Base-by-base conservation (phyloP, 768 basidiomycete genomes). In the Gymnopilus dilepis region DNA sequence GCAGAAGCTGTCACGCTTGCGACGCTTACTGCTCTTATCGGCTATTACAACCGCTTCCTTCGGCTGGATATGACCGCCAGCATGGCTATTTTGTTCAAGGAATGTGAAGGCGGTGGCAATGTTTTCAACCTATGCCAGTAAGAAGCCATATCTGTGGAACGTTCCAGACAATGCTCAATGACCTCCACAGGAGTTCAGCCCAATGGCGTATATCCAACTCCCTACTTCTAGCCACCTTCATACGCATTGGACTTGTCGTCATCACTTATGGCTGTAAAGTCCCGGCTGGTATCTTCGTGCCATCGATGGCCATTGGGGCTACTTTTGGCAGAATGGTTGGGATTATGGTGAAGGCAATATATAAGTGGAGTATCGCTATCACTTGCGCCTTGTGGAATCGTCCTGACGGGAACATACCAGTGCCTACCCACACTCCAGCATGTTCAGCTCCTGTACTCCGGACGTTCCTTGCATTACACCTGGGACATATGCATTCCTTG, bases 261-360 rank as follows among this genome's bases (percentile, higher is more conserved):
- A 78, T 99, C 22, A 95, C 94, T 2, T 99, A 99, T 72, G 97
- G 97, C 0, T 92, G 89, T 70, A 98, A 95, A 73, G 97, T 99
- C 0, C 97, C 97, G 1, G 93, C 93, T 11, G 97, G 97, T 24
- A 99, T 99, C 66, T 99, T 99, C 67, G 94, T 99, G 0, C 97
- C 97, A 1, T 97, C 96, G 3, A 99, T 99, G 97, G 97, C 97
- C 0, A 89, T 99, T 58, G 97, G 97, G 38, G 97, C 97, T 3
- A 91, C 94, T 0, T 99, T 99, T 70, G 97, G 97, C 2, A 83
- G 97, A 38, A 97, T 99, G 95, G 79, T 99, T 17, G 97, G 97
- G 0, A 99, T 98, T 62, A 82, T 97, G 64, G 95, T 98, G 31
- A 97, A 97, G 75, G 95, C 95, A 0, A 82, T 97, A 76, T 89